Conservation (phyloP, 345 rosid genomes). For the Gossypium mustelinum region DNA sequence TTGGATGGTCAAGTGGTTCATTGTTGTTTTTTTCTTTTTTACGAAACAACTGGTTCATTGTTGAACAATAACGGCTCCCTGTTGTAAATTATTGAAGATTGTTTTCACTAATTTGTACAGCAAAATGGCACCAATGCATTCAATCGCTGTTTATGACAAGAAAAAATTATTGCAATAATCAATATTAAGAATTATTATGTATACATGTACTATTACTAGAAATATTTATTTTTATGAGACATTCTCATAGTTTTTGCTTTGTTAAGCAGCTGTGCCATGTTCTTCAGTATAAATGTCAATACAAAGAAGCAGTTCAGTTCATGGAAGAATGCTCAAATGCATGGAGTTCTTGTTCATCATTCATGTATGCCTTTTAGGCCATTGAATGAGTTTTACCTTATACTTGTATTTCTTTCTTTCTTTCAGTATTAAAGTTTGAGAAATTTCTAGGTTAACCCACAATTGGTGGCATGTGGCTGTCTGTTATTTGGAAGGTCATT, state of each 20-base stretch:
- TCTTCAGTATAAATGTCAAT: conserved; percentile 67
- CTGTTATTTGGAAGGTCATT: conserved; percentile 89
- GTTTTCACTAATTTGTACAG: not conserved
- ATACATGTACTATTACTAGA: not conserved
- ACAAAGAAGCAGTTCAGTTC: conserved; percentile 80
- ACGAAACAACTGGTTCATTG: not conserved
- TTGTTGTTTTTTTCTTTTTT: not conserved
- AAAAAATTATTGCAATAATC: no score
- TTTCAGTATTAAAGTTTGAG: not conserved
- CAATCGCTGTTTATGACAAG: not conserved
- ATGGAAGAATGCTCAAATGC: conserved; percentile 66
- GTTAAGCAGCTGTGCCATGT: conserved; percentile 77
- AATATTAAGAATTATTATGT: not conserved
- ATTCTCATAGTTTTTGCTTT: conserved; percentile 8
- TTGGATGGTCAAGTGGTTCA: not conserved
- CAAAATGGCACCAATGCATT: not conserved
- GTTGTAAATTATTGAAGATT: not conserved
- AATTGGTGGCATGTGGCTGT: conserved; percentile 98
- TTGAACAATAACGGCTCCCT: not conserved
- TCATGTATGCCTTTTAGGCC: conserved; percentile 49
- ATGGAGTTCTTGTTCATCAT: conserved; percentile 69
- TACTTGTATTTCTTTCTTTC: not conserved
- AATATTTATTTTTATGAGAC: not conserved
- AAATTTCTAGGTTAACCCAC: conserved; percentile 62
- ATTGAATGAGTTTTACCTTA: not conserved